Evolutionary conservation across 177 flowering plant species (phyloP).

Genomic region (Vitis hybrid): DNA sequence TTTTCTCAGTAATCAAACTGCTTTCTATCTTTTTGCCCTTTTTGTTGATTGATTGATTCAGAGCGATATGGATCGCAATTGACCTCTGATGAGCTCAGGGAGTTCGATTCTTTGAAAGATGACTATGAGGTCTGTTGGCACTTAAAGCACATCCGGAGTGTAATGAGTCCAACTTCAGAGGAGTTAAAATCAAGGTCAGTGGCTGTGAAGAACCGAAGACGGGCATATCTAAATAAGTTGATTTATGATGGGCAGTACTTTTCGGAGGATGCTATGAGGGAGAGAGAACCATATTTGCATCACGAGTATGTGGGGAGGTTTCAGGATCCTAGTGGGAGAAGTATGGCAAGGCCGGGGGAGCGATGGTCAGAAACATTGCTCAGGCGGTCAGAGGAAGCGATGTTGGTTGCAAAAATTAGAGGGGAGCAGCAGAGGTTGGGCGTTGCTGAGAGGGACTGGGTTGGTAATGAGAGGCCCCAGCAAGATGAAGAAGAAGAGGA

Average conservation of each 20-base stretch:
- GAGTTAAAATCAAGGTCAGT: constrained; percentile 48
- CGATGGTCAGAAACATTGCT: constrained; percentile 90
- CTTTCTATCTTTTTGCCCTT: neutral
- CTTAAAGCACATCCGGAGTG: constrained; percentile 53
- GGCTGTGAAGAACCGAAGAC: constrained; percentile 76
- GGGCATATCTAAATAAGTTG: constrained; percentile 69
- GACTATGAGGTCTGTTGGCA: constrained; percentile 94
- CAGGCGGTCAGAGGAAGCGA: constrained; percentile 79
- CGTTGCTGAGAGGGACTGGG: constrained; percentile 79
- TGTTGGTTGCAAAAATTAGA: constrained; percentile 74
- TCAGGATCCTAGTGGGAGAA: constrained; percentile 70
- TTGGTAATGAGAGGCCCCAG: constrained; percentile 47
- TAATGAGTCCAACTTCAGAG: constrained; percentile 57
- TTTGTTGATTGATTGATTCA: constrained; percentile 18
- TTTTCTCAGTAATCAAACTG: neutral
- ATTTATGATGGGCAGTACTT: constrained; percentile 72
- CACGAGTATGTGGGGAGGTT: constrained; percentile 89
- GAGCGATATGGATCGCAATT: constrained; percentile 80
- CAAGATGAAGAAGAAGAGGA: constrained; percentile 27
- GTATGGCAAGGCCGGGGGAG: constrained; percentile 91
- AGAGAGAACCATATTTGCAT: constrained; percentile 92
- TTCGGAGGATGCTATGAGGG: constrained; percentile 97
- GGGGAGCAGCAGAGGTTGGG: constrained; percentile 84
- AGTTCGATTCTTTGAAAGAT: constrained; percentile 58
- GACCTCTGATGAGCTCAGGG: constrained; percentile 56